These are phyloP conservation scores for Cryptosporidium canis DNA, from an alignment of 169 alveolate species.

Conservation along the genomic window DNA sequence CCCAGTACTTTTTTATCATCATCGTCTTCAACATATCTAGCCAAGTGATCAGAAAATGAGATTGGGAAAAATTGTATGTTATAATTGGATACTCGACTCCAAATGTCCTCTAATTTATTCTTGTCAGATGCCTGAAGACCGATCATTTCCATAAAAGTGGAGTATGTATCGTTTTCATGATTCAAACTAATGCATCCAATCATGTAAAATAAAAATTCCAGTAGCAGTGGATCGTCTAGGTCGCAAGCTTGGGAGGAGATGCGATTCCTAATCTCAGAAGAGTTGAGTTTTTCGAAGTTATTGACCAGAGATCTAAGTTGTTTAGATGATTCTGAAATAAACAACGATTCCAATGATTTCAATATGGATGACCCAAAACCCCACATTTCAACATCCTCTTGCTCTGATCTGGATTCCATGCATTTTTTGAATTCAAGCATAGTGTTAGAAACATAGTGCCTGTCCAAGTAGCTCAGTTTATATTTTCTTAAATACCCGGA, in stretches of 20 bases:
- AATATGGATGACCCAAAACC: neutral
- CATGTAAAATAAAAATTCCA: slow-evolving; percentile 34
- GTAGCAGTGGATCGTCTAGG: slow-evolving; percentile 30
- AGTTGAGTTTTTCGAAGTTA: neutral
- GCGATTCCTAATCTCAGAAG: no score
- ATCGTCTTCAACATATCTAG: slow-evolving; percentile 1
- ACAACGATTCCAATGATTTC: slow-evolving; percentile 48
- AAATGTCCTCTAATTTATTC: neutral
- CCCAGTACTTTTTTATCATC: slow-evolving; percentile 2
- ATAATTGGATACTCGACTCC: slow-evolving; percentile 10
- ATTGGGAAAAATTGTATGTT: slow-evolving; percentile 29
- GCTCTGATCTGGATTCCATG: neutral
- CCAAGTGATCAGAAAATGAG: neutral
- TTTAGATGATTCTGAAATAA: slow-evolving; percentile 29
- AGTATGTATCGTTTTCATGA: neutral
- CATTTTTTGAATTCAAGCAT: slow-evolving; percentile 10
- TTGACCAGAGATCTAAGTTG: slow-evolving; percentile 11
- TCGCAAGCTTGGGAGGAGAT: slow-evolving; percentile 1
- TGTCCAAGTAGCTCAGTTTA: slow-evolving; percentile 11
- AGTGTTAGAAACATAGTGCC: slow-evolving; percentile 15
- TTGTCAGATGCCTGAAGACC: neutral
- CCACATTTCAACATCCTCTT: slow-evolving; percentile 3
- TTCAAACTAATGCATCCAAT: slow-evolving; percentile 19
- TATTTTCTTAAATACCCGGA: slow-evolving; percentile 25
- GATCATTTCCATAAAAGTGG: neutral